Percentiles rank a stretch among this genome's conserved stretches.
phyloP scores from a whole-genome alignment of 495 filamentous ascomycete species.

The Parathielavia appendiculata region DNA sequence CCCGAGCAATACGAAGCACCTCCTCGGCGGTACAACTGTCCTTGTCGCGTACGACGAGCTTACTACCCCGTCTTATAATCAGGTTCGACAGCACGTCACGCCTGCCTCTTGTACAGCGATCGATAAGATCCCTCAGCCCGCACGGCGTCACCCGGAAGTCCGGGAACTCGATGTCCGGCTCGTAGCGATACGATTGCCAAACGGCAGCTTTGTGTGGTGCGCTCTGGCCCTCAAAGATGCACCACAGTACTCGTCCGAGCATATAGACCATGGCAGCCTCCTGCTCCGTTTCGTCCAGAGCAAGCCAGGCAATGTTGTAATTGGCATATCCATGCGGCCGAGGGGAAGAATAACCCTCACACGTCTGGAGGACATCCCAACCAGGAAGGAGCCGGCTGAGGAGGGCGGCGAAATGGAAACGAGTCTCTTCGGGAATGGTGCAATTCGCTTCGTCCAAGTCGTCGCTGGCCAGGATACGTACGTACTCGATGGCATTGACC shows the following conservation, averaged over 20 bases:
- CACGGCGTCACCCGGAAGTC: conserved; percentile 36
- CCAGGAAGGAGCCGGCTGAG: conserved; percentile 36
- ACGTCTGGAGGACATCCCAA: conserved; percentile 33
- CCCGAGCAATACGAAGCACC: conserved; percentile 30
- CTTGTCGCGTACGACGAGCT: conserved; percentile 30
- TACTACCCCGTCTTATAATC: conserved; percentile 36
- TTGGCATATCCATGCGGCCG: conserved; percentile 34
- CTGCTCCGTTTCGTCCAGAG: conserved; percentile 38
- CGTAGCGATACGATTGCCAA: conserved; percentile 46
- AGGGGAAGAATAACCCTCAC: conserved; percentile 28
- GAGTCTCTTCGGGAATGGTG: conserved; percentile 29
- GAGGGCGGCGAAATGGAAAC: conserved; percentile 31
- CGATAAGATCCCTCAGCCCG: conserved; percentile 36
- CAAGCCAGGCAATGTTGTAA: conserved; percentile 46
- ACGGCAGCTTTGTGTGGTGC: conserved; percentile 42
- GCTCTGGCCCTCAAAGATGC: conserved; percentile 48
- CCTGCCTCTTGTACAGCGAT: conserved; percentile 42
- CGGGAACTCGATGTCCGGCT: conserved; percentile 47
- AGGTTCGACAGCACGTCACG: conserved; percentile 32
- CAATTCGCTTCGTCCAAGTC: conserved; percentile 12
- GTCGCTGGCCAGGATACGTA: conserved; percentile 36
- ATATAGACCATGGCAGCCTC: conserved; percentile 49
- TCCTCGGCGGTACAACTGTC: conserved; percentile 23
- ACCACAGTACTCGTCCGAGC: conserved; percentile 49
- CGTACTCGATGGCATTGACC: conserved; percentile 45